phyloP scores from a whole-genome alignment of 805 yeast genomes.

The Lipomyces yamanashiensis region DNA sequence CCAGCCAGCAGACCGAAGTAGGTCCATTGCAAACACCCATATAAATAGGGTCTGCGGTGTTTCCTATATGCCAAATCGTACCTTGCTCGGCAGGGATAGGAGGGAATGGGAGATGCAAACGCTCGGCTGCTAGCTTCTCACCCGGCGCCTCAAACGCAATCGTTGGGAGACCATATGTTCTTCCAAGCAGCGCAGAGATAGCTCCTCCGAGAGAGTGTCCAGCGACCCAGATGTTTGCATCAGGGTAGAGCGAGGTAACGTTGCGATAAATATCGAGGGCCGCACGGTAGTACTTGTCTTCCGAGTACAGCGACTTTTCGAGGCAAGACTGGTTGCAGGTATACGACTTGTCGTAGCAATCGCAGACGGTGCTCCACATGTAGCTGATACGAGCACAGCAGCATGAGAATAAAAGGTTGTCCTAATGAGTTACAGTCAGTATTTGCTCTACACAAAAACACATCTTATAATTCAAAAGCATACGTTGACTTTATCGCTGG shows the following conservation, averaged over 20 bases:
- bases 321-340: slow-evolving; percentile 89
- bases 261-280: slow-evolving; percentile 76
- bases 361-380: slow-evolving; percentile 95
- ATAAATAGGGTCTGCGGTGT: slow-evolving; percentile 95
- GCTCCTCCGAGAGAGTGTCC: slow-evolving; percentile 98
- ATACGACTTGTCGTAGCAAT: slow-evolving; percentile 80
- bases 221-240: slow-evolving; percentile 81
- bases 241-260: slow-evolving; percentile 70
- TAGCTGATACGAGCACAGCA: slow-evolving; percentile 95
- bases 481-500: slow-evolving; percentile 73
- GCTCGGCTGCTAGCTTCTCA: slow-evolving; percentile 77
- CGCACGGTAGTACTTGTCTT: slow-evolving; percentile 85
- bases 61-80: slow-evolving; percentile 93
- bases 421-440: slow-evolving; percentile 44
- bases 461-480: background rate
- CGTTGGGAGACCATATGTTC: slow-evolving; percentile 90
- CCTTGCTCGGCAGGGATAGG: slow-evolving; percentile 75
- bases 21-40: slow-evolving; percentile 98
- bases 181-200: slow-evolving; percentile 75
- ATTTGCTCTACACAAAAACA: background rate
- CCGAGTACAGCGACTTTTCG: slow-evolving; percentile 73
- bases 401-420: slow-evolving; percentile 87
- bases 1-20: slow-evolving; percentile 83
- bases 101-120: slow-evolving; percentile 86
- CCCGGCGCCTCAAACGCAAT: slow-evolving; percentile 96